Percentiles rank a stretch among this genome's conserved stretches.
phyloP scores from a whole-genome alignment of 257 asterid genomes.

The Striga asiatica region DNA sequence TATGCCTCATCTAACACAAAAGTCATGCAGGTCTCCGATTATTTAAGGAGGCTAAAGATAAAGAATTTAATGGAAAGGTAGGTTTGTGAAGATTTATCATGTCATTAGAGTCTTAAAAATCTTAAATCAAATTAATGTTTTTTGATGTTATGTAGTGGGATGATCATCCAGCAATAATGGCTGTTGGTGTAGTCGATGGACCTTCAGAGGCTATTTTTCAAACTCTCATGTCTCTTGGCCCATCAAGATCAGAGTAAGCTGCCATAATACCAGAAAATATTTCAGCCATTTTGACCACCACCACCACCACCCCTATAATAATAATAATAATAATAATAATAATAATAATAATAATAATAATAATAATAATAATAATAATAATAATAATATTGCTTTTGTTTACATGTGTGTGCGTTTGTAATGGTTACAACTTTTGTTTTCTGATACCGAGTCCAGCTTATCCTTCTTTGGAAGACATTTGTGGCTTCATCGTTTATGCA shows the following conservation, averaged over 20 bases:
- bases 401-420: neutral
- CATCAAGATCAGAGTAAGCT: conserved; percentile 93
- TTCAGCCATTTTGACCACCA: no score
- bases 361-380: no score
- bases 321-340: no score
- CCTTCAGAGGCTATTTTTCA: conserved; percentile 89
- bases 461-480: neutral
- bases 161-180: conserved; percentile 96
- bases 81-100: conserved; percentile 15
- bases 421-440: no score
- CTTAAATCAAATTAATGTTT: conserved; percentile 4
- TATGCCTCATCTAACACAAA: conserved; percentile 21
- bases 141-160: conserved; percentile 46
- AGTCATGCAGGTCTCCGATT: conserved; percentile 62
- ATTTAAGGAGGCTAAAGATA: conserved; percentile 89
- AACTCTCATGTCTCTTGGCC: conserved; percentile 91
- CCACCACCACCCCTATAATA: no score
- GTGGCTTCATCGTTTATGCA: conserved; percentile 1
- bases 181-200: conserved; percentile 89
- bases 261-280: neutral
- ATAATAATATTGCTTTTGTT: neutral
- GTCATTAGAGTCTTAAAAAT: conserved; percentile 5
- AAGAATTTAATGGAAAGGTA: conserved; percentile 64
- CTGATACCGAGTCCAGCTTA: no score
- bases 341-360: no score